phyloP scores from a whole-genome alignment of 495 filamentous ascomycete genomes.

The Hypoxylon rickii region DNA sequence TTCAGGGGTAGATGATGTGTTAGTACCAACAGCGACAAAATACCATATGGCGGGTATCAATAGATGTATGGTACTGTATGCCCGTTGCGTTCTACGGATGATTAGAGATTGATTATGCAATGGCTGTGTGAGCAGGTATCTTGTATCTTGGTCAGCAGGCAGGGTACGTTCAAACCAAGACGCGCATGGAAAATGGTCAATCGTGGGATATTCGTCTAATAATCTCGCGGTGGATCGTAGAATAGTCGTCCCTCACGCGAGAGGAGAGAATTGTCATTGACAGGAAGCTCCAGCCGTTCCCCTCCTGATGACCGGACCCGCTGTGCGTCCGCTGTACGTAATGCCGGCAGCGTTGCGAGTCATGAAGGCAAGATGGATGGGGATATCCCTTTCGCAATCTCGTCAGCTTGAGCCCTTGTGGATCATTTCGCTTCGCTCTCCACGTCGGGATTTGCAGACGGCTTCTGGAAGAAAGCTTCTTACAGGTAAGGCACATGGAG shows the following conservation, averaged over 20 bases:
- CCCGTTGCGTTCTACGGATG: too few species aligned
- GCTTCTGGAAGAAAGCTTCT: too few species aligned
- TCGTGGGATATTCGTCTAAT: conserved; percentile 10
- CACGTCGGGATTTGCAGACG: conserved; percentile 29
- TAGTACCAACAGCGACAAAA: conserved; percentile 25
- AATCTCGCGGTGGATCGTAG: conserved; percentile 5
- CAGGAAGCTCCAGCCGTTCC: not conserved
- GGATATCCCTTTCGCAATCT: conserved; percentile 18
- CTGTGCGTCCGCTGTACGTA: conserved; percentile 18
- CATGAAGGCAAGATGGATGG: conserved; percentile 10
- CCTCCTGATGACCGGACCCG: not conserved
- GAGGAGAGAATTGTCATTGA: not conserved
- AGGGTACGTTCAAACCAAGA: too few species aligned
- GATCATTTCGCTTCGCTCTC: conserved; percentile 28
- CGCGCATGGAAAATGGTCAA: too few species aligned
- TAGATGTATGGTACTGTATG: too few species aligned
- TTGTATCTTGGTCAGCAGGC: too few species aligned
- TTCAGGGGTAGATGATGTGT: too few species aligned
- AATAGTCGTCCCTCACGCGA: conserved; percentile 5
- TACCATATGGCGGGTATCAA: too few species aligned
- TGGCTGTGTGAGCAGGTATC: too few species aligned
- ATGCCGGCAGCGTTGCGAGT: conserved; percentile 20
- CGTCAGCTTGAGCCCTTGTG: conserved; percentile 22
- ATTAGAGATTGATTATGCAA: too few species aligned
- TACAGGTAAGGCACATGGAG: too few species aligned